These are phyloP conservation scores for Rosa hybrid DNA, from an alignment of 331 rosid genomes.

Conservation along the genomic window DNA sequence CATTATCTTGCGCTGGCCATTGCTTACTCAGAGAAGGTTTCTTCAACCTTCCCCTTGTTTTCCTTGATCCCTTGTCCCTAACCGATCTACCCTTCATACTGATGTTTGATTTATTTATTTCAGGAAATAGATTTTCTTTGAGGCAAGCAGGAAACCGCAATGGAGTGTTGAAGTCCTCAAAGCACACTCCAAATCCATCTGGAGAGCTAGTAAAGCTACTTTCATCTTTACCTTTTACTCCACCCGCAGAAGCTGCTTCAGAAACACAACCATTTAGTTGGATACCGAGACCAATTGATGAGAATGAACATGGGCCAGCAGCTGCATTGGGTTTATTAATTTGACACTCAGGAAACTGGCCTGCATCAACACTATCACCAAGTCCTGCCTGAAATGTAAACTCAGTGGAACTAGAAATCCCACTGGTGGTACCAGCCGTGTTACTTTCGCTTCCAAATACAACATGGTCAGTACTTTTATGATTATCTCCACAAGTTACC, in stretches of 20 bases:
- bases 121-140: conserved; percentile 62
- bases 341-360: conserved; percentile 37
- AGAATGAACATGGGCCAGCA: conserved; percentile 41
- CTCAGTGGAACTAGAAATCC: conserved; percentile 37
- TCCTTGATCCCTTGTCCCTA: conserved; percentile 58
- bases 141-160: conserved; percentile 65
- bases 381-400: conserved; percentile 35
- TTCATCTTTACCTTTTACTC: conserved; percentile 25
- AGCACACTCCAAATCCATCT: conserved; percentile 41
- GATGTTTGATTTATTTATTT: conserved; percentile 36
- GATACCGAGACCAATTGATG: conserved; percentile 35
- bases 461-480: conserved; percentile 28
- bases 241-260: conserved; percentile 28
- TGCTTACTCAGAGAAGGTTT: conserved; percentile 46
- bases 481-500: conserved; percentile 29
- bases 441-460: conserved; percentile 38
- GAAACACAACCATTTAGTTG: conserved; percentile 31
- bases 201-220: conserved; percentile 35
- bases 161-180: conserved; percentile 52
- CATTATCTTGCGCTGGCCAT: conserved; percentile 34
- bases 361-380: conserved; percentile 25
- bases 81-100: conserved; percentile 43
- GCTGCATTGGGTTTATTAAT: conserved; percentile 36
- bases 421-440: conserved; percentile 28
- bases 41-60: conserved; percentile 51